phyloP scores from a whole-genome alignment of 208 protist genomes.

The Zelonia costaricensis region DNA sequence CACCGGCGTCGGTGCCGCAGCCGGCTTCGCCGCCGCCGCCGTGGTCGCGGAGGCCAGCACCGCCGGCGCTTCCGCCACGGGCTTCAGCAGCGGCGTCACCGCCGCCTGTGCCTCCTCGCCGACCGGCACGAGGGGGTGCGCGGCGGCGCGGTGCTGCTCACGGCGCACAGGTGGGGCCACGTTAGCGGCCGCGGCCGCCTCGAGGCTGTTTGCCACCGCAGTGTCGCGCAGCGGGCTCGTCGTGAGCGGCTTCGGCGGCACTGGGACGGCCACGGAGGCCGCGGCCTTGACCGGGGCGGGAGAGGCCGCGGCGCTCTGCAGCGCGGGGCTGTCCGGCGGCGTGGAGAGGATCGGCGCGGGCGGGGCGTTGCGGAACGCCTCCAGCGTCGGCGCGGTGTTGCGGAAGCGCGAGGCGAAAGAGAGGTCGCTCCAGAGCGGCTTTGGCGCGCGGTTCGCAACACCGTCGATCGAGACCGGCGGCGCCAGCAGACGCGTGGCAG shows the following conservation, averaged over 20 bases:
- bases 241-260: constrained; percentile 42
- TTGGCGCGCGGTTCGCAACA: constrained; percentile 19
- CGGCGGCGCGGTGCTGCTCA: not conserved
- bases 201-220: constrained; percentile 3
- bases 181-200: not conserved
- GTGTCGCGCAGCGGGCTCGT: constrained; percentile 37
- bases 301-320: not conserved
- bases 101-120: constrained; percentile 17
- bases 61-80: not conserved
- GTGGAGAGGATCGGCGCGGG: constrained; percentile 6
- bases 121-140: constrained; percentile 33
- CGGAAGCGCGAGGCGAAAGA: constrained; percentile 28
- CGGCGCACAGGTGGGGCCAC: constrained; percentile 1
- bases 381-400: constrained; percentile 35
- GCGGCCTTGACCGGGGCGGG: not conserved
- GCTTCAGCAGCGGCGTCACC: constrained; percentile 1
- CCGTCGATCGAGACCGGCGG: constrained; percentile 41
- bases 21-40: not conserved
- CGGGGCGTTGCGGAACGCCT: constrained; percentile 36
- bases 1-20: not conserved
- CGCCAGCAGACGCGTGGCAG: constrained; percentile 1
- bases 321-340: constrained; percentile 1
- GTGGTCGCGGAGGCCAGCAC: not conserved
- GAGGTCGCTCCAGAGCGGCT: constrained; percentile 50
- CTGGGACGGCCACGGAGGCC: constrained; percentile 5